Base-by-base conservation (phyloP, 2,329 filamentous ascomycete genomes). In the Fusarium pseudocircinatum region DNA sequence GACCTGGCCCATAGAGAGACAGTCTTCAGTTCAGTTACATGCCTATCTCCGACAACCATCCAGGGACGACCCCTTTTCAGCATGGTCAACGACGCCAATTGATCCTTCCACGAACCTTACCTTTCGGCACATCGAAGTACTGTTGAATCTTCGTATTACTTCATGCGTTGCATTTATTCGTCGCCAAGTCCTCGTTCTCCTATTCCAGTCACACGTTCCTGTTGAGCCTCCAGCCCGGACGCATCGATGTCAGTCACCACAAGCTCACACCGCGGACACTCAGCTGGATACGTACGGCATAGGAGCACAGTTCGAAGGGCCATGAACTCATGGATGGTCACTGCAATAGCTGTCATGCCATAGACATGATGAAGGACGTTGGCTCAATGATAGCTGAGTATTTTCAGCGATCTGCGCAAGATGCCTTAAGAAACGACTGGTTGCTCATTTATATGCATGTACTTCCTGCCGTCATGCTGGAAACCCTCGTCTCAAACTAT, bases 21-120 rank as follows among this genome's bases (percentile, higher is more conserved):
- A 54, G 14, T 11, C 37, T 20, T 43, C 46, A 13, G 16, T 50
- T 37, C 70, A 46, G 34, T 26, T 72, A 20, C 18, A 34, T 34
- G 26, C 32, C 40, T 61, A 46, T 22, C 9, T 66, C 18, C 16
- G 46, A n/a, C n/a, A 37, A 10, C 36, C 36, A 26, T 30, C 26
- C 30, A 30, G 47, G 40, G 49, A 65, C 1, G 64, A 60, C 30
- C 52, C 67, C 12, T 39, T 60, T 36, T 70, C 67, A 16, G 20
- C 18, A 18, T 56, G 59, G 37, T 18, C 42, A 13, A 18, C 36
- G 10, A 50, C 36, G 7, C 20, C 28, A 10, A 34, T 24, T 11
- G 22, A n/a, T 18, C 20, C 47, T 36, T 15, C 7, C 20, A 20
- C 36, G 22, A 30, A 16, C 5, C 22, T 37, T 40, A 18, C 43